Evolutionary conservation across 257 asterid genomes (phyloP).

Genomic region (Forsythia suspensa): DNA sequence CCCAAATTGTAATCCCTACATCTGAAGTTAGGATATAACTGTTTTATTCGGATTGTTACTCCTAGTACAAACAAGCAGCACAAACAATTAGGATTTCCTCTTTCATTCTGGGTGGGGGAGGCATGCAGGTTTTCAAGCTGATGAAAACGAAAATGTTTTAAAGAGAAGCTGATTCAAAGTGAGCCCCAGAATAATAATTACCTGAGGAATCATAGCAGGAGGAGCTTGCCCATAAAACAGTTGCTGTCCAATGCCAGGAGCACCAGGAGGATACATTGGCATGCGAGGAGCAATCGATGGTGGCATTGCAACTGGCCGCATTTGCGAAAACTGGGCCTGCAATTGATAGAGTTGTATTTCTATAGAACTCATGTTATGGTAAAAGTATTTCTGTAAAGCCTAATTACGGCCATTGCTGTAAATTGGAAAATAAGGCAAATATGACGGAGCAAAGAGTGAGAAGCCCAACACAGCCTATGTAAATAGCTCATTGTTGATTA

Average conservation of each 20-base stretch:
- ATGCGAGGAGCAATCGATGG: conserved; percentile 38
- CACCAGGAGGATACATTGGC: conserved; percentile 39
- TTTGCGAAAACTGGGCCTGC: conserved; percentile 38
- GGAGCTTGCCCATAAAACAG: conserved; percentile 36
- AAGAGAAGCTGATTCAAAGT: neutral
- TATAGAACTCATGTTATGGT: neutral
- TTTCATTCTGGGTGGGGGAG: neutral
- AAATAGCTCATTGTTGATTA: neutral
- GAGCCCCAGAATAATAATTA: neutral
- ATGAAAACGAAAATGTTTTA: neutral
- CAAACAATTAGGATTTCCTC: neutral
- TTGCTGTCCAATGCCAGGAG: conserved; percentile 40
- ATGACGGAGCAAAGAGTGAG: neutral
- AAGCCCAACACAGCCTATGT: neutral
- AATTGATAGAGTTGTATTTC: neutral
- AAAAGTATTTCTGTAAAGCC: neutral
- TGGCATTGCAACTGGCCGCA: conserved; percentile 36
- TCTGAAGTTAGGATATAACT: neutral
- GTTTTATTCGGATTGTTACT: neutral
- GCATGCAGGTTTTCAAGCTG: neutral
- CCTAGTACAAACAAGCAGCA: neutral
- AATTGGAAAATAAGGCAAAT: neutral
- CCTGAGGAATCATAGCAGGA: conserved; percentile 39
- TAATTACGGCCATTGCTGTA: neutral
- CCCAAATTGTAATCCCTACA: neutral